phyloP scores from a whole-genome alignment of 257 asterid genomes.

The Capsicum chinense region DNA sequence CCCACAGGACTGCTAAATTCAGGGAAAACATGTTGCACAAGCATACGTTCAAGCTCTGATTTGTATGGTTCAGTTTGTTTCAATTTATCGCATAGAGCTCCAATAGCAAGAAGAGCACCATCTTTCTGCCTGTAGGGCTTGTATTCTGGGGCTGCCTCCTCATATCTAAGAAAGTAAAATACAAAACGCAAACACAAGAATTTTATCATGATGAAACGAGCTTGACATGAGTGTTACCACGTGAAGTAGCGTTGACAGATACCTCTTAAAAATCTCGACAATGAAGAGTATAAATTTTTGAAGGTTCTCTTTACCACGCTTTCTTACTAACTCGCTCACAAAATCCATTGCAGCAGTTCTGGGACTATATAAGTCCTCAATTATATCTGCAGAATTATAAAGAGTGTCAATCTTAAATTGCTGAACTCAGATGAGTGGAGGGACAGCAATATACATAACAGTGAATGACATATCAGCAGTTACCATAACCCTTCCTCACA shows the following conservation, averaged over 20 bases:
- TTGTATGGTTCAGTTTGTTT: constrained; percentile 94
- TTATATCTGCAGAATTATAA: constrained; percentile 64
- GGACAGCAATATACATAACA: constrained; percentile 21
- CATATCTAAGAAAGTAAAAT: constrained; percentile 54
- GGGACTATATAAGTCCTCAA: constrained; percentile 97
- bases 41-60: constrained; percentile 93
- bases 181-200: constrained; percentile 1
- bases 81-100: constrained; percentile 92
- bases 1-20: constrained; percentile 92
- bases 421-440: not conserved
- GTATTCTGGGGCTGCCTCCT: constrained; percentile 68
- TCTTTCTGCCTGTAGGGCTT: constrained; percentile 91
- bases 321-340: constrained; percentile 95
- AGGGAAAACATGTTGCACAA: constrained; percentile 92
- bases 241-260: constrained; percentile 17
- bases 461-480: constrained; percentile 38
- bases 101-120: constrained; percentile 98
- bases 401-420: not conserved
- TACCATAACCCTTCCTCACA: constrained; percentile 99
- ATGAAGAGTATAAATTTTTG: constrained; percentile 83
- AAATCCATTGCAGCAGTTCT: constrained; percentile 99
- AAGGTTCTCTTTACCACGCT: constrained; percentile 95
- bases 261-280: constrained; percentile 92
- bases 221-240: constrained; percentile 18
- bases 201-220: constrained; percentile 25